These are phyloP conservation scores for Litsea cubeba DNA, from an alignment of 164 flowering plant species.

Conservation along the genomic window DNA sequence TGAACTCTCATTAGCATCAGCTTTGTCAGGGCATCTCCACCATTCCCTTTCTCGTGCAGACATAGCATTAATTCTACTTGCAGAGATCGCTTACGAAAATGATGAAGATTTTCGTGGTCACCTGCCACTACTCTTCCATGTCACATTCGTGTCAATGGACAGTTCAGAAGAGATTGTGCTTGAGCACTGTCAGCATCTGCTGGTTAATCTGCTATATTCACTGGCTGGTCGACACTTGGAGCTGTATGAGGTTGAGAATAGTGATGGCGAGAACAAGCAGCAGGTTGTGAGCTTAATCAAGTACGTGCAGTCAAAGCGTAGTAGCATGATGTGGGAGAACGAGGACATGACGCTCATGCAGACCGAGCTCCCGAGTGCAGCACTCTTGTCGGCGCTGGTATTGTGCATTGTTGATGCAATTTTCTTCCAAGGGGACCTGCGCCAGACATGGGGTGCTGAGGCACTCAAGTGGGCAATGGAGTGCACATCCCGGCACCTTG, in stretches of 20 bases:
- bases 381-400: slow-evolving; percentile 87
- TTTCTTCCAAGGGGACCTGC: slow-evolving; percentile 96
- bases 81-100: slow-evolving; percentile 97
- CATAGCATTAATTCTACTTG: slow-evolving; percentile 88
- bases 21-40: slow-evolving; percentile 94
- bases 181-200: slow-evolving; percentile 95
- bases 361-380: slow-evolving; percentile 91
- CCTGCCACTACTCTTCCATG: slow-evolving; percentile 90
- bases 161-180: slow-evolving; percentile 97
- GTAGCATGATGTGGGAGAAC: slow-evolving; percentile 99
- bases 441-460: slow-evolving; percentile 94
- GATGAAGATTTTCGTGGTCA: slow-evolving; percentile 96
- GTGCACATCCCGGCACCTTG: slow-evolving; percentile 93
- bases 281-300: slow-evolving; percentile 95
- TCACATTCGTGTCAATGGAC: slow-evolving; percentile 96
- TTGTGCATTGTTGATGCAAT: slow-evolving; percentile 99
- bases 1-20: slow-evolving; percentile 96
- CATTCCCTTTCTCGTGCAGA: slow-evolving; percentile 93
- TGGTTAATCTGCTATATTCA: slow-evolving; percentile 88
- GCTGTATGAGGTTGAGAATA: slow-evolving; percentile 85
- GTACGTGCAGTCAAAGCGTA: slow-evolving; percentile 95
- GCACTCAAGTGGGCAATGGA: slow-evolving; percentile 99
- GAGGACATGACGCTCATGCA: slow-evolving; percentile 82
- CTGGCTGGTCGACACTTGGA: slow-evolving; percentile 96
- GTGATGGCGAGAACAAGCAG: slow-evolving; percentile 95